A percentile compares a stretch with the other conserved stretches of the same genome.
Evolutionary conservation across 495 filamentous ascomycete genomes (phyloP).

Genomic region (Neurospora tetraspora): DNA sequence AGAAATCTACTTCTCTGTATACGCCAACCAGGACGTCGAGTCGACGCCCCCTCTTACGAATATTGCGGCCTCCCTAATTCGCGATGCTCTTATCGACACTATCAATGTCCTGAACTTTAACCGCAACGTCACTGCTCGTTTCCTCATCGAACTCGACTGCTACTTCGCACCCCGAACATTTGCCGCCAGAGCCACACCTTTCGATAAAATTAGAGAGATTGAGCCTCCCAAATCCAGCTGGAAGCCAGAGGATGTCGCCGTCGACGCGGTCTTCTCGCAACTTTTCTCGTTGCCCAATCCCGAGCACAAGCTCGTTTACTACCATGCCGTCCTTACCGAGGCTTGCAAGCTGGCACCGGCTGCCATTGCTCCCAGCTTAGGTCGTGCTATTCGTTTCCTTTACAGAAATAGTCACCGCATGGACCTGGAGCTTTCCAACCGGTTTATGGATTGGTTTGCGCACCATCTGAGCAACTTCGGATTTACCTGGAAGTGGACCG

Average conservation of each 20-base stretch:
- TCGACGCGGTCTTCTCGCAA: conserved; percentile 95
- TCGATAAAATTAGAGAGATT: conserved; percentile 76
- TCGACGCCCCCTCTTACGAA: conserved; percentile 72
- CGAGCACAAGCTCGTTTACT: conserved; percentile 93
- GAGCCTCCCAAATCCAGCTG: conserved; percentile 64
- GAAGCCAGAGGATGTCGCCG: conserved; percentile 97
- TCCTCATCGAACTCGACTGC: conserved; percentile 87
- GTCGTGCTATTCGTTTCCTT: conserved; percentile 84
- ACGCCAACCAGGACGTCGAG: conserved; percentile 77
- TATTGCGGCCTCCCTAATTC: conserved; percentile 69
- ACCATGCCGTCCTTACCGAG: conserved; percentile 89
- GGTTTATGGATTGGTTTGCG: conserved; percentile 95
- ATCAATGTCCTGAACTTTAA: conserved; percentile 94
- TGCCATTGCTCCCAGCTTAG: conserved; percentile 90
- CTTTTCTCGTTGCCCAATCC: conserved; percentile 78
- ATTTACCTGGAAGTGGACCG: conserved; percentile 98
- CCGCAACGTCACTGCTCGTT: conserved; percentile 73
- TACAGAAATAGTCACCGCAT: conserved; percentile 71
- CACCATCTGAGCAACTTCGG: conserved; percentile 98
- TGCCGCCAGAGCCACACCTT: conserved; percentile 82
- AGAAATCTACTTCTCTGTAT: conserved; percentile 90
- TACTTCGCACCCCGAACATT: conserved; percentile 85
- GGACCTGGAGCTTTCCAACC: conserved; percentile 76
- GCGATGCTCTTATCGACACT: conserved; percentile 82
- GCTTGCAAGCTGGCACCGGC: conserved; percentile 90